A percentile compares a stretch with the other conserved stretches of the same genome.
These are phyloP conservation scores for Metarhizium anisopliae DNA, from an alignment of 2,329 filamentous ascomycete species.

Conservation along the genomic window DNA sequence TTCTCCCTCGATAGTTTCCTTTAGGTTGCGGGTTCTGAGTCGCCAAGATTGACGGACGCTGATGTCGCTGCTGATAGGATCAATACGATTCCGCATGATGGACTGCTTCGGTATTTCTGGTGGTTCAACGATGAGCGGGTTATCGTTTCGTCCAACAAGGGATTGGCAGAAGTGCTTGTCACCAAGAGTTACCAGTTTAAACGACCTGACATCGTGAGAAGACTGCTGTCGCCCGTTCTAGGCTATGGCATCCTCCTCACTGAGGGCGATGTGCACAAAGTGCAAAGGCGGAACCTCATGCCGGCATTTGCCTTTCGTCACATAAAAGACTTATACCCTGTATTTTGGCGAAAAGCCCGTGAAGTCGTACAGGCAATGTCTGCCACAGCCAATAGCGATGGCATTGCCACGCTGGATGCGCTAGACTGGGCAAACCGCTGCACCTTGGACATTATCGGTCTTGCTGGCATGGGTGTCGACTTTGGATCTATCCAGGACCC, in stretches of 20 bases:
- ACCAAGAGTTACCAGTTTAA: conserved; percentile 61
- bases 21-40: neutral
- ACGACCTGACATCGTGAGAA: conserved; percentile 49
- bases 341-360: conserved; percentile 71
- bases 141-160: conserved; percentile 53
- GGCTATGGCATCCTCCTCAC: conserved; percentile 68
- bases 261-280: conserved; percentile 85
- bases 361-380: conserved; percentile 59
- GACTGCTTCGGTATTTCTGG: conserved; percentile 57
- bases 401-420: conserved; percentile 43
- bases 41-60: neutral
- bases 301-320: conserved; percentile 82
- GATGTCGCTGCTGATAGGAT: conserved; percentile 41
- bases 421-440: conserved; percentile 55
- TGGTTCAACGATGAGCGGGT: conserved; percentile 55
- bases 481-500: conserved; percentile 58
- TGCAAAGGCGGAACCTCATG: conserved; percentile 68
- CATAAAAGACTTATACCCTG: conserved; percentile 73
- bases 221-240: conserved; percentile 52
- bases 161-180: conserved; percentile 60
- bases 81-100: conserved; percentile 54
- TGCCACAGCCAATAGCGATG: conserved; percentile 18
- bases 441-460: conserved; percentile 68
- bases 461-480: conserved; percentile 62
- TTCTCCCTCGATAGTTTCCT: neutral